Conservation (phyloP, 345 rosid genomes). For the Euphorbia tirucalli region DNA sequence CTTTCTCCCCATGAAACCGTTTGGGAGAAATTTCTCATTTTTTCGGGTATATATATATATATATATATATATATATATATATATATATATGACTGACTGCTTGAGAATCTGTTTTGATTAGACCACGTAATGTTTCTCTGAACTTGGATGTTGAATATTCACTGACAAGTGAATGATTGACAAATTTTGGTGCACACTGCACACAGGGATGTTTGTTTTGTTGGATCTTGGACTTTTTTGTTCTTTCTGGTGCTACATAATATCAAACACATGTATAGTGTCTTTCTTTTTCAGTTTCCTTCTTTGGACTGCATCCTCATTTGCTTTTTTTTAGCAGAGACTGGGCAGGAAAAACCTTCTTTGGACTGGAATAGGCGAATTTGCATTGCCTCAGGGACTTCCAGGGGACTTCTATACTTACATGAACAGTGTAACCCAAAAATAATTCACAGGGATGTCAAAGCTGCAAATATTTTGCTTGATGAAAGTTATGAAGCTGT, state of each 20-base stretch:
- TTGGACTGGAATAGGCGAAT: constrained; percentile 83
- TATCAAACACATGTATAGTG: background rate
- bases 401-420: constrained; percentile 89
- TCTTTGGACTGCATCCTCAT: background rate
- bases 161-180: too few species aligned
- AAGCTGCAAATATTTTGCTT: constrained; percentile 91
- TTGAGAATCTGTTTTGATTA: too few species aligned
- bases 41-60: background rate
- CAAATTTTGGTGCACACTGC: too few species aligned
- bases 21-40: too few species aligned
- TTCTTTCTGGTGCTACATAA: background rate
- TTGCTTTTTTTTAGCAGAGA: constrained; percentile 34
- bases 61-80: background rate
- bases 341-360: constrained; percentile 56
- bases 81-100: too few species aligned
- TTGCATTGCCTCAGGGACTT: constrained; percentile 68
- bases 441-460: constrained; percentile 92
- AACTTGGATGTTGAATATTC: too few species aligned
- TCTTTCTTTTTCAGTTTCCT: background rate
- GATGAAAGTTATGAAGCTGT: constrained; percentile 92
- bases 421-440: constrained; percentile 96
- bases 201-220: too few species aligned
- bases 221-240: background rate
- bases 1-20: too few species aligned
- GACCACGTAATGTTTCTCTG: too few species aligned